These are phyloP conservation scores for Russula brevipes DNA, from an alignment of 768 basidiomycete species.

Conservation along the genomic window DNA sequence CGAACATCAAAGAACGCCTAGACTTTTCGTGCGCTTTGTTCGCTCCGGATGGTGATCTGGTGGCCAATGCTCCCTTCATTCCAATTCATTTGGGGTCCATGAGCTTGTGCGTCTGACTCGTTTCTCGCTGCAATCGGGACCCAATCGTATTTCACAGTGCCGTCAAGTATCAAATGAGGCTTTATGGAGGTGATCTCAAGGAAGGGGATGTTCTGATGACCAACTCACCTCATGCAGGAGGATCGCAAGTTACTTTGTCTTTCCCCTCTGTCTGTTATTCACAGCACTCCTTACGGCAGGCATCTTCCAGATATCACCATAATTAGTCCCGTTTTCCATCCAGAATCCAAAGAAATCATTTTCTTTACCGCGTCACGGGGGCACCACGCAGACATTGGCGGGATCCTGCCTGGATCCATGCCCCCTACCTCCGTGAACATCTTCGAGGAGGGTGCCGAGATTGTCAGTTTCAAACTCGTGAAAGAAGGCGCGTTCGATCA, in stretches of 20 bases:
- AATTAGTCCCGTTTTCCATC: slow-evolving; percentile 85
- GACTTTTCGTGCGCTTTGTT: slow-evolving; percentile 96
- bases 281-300: slow-evolving; percentile 30
- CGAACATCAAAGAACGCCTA: slow-evolving; percentile 93
- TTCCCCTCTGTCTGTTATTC: slow-evolving; percentile 15
- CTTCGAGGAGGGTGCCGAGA: slow-evolving; percentile 91
- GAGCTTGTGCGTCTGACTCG: slow-evolving; percentile 64
- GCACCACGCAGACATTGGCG: slow-evolving; percentile 92
- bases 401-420: slow-evolving; percentile 92
- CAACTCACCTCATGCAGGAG: slow-evolving; percentile 84
- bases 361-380: slow-evolving; percentile 93
- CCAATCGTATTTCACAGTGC: slow-evolving; percentile 41
- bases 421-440: slow-evolving; percentile 88
- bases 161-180: slow-evolving; percentile 84
- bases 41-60: slow-evolving; percentile 88
- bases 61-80: slow-evolving; percentile 91
- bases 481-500: slow-evolving; percentile 73
- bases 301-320: slow-evolving; percentile 88
- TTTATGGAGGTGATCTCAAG: slow-evolving; percentile 63
- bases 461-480: slow-evolving; percentile 90
- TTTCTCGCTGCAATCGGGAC: background rate
- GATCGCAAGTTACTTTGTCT: slow-evolving; percentile 55
- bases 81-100: slow-evolving; percentile 84
- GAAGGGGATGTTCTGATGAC: slow-evolving; percentile 93
- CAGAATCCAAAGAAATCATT: slow-evolving; percentile 62